These are phyloP conservation scores for Aurantiochytrium sp. DNA, from an alignment of 108 stramenopile genomes.

Conservation along the genomic window DNA sequence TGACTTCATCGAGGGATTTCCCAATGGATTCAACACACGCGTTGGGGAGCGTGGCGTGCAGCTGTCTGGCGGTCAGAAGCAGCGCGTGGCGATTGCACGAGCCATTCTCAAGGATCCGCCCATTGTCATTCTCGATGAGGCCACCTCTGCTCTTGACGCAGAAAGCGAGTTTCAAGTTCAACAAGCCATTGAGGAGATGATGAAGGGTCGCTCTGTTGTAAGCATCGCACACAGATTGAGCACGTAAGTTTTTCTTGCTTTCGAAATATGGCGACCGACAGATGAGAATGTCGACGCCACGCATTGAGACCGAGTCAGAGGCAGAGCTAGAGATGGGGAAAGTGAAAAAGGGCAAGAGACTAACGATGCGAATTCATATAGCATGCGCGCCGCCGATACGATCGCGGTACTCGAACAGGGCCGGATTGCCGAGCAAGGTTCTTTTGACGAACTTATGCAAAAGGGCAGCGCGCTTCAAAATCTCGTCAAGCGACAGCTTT, in stretches of 20 bases:
- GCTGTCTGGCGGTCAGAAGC: constrained; percentile 83
- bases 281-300: too few species aligned
- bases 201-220: constrained; percentile 56
- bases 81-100: constrained; percentile 80
- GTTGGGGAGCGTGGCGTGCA: constrained; percentile 84
- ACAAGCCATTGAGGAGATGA: constrained; percentile 63
- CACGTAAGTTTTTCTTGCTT: background rate
- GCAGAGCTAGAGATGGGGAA: background rate
- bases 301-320: too few species aligned
- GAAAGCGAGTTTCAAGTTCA: constrained; percentile 71
- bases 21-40: constrained; percentile 69
- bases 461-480: background rate
- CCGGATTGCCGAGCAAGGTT: background rate
- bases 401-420: background rate
- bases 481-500: constrained; percentile 11
- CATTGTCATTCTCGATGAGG: constrained; percentile 75
- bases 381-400: background rate
- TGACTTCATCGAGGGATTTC: constrained; percentile 65
- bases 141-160: constrained; percentile 57
- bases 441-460: background rate
- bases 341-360: background rate
- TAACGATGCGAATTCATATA: background rate
- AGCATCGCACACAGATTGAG: constrained; percentile 71
- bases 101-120: constrained; percentile 75
- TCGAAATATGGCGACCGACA: background rate